phyloP scores from a whole-genome alignment of 345 rosid genomes.

The Pistacia integerrima region DNA sequence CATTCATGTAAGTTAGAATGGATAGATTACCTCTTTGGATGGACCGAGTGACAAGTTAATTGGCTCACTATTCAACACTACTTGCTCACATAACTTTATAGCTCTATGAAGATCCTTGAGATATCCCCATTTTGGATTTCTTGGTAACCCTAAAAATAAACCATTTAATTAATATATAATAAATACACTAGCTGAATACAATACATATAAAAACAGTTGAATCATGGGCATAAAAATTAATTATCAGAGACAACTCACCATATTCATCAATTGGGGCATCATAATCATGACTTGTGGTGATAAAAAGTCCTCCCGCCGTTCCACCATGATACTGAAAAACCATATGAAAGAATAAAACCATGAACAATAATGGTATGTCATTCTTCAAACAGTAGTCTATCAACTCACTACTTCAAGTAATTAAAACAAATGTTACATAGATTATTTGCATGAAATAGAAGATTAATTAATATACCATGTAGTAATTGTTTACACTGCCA shows the following conservation, averaged over 20 bases:
- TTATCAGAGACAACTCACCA: conserved; percentile 45
- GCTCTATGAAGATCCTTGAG: conserved; percentile 84
- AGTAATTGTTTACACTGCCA: conserved; percentile 83
- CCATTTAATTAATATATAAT: background rate
- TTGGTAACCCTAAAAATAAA: conserved; percentile 59
- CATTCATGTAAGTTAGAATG: background rate
- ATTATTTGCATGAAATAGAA: background rate
- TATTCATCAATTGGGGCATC: conserved; percentile 99
- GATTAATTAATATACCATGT: conserved; percentile 64
- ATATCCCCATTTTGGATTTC: conserved; percentile 97
- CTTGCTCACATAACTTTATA: conserved; percentile 71
- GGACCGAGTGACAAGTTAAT: conserved; percentile 60
- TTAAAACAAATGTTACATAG: background rate
- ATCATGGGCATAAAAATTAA: background rate
- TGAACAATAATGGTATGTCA: background rate
- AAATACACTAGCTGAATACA: background rate
- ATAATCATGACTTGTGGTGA: conserved; percentile 94
- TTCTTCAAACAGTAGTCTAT: background rate
- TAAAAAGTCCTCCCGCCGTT: conserved; percentile 92
- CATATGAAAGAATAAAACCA: conserved; percentile 5
- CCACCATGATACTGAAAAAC: conserved; percentile 87
- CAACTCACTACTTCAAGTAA: background rate
- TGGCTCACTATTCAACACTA: conserved; percentile 57
- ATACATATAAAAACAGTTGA: background rate
- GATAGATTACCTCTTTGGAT: conserved; percentile 58